phyloP scores from a whole-genome alignment of 345 rosid species.

The Cochlearia excelsa region DNA sequence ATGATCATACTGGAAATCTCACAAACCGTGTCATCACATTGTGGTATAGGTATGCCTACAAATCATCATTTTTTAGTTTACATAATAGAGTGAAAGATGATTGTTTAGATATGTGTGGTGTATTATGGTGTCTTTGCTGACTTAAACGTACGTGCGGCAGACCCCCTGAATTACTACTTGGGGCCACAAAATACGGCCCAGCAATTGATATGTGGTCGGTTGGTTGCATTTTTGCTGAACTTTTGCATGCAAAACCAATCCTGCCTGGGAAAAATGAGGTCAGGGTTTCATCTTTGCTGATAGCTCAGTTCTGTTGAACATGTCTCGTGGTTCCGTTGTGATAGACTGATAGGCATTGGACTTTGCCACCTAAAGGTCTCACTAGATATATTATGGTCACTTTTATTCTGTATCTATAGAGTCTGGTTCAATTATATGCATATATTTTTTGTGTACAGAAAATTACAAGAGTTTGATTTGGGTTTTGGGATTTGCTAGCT shows the following conservation, averaged over 20 bases:
- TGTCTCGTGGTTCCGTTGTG: not conserved
- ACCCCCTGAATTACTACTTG: slow-evolving; percentile 96
- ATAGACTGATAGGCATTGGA: too few relatives aligned
- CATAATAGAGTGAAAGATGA: slow-evolving; percentile 1
- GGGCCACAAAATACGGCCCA: slow-evolving; percentile 91
- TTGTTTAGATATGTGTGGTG: too few relatives aligned
- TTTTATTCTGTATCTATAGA: slow-evolving; percentile 9
- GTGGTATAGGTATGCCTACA: slow-evolving; percentile 77
- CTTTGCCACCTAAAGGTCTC: too few relatives aligned
- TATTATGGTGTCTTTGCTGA: not conserved
- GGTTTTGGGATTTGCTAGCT: slow-evolving; percentile 2
- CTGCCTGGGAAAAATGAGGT: slow-evolving; percentile 95
- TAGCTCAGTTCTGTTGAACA: too few relatives aligned
- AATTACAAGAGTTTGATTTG: slow-evolving; percentile 12
- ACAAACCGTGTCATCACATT: slow-evolving; percentile 94
- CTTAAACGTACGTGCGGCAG: slow-evolving; percentile 35
- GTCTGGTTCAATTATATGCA: not conserved
- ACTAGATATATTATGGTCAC: not conserved
- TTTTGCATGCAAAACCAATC: slow-evolving; percentile 82
- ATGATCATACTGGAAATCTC: slow-evolving; percentile 75
- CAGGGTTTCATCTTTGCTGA: slow-evolving; percentile 9
- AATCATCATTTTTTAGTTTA: not conserved
- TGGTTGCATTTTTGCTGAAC: slow-evolving; percentile 95
- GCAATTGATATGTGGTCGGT: slow-evolving; percentile 99
- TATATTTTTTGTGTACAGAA: not conserved